phyloP scores from a whole-genome alignment of 495 filamentous ascomycete species.

The Talaromyces trachyspermus region DNA sequence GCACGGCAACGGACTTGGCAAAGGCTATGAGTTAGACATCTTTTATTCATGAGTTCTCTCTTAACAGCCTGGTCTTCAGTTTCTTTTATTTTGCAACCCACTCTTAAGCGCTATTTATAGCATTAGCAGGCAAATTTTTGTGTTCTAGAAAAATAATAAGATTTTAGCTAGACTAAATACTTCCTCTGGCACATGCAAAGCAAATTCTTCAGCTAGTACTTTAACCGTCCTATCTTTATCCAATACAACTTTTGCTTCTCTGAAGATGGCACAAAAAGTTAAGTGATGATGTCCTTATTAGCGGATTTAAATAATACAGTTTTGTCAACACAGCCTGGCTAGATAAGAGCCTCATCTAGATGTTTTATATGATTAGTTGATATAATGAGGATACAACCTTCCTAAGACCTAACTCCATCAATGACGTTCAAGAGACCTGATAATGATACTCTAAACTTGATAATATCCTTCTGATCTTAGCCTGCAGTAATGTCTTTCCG shows the following conservation, averaged over 20 bases:
- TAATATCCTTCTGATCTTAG: neutral
- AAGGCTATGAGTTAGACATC: neutral
- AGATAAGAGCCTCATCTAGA: constrained; percentile 67
- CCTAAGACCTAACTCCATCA: constrained; percentile 73
- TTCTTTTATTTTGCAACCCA: neutral
- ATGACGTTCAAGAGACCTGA: constrained; percentile 78
- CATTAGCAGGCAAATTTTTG: constrained; percentile 10
- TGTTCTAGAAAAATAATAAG: constrained; percentile 14
- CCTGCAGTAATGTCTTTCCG: neutral
- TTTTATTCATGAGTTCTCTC: neutral
- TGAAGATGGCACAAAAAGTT: constrained; percentile 13
- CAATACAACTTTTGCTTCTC: constrained; percentile 8
- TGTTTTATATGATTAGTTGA: constrained; percentile 72
- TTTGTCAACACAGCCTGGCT: constrained; percentile 39
- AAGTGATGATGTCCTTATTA: constrained; percentile 11
- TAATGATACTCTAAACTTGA: neutral
- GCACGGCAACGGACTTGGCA: neutral
- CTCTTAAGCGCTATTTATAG: constrained; percentile 8
- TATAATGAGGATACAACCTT: constrained; percentile 76
- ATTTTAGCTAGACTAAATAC: constrained; percentile 16
- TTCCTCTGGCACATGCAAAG: constrained; percentile 12
- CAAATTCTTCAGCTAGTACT: constrained; percentile 10
- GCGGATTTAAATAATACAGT: constrained; percentile 24
- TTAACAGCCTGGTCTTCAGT: neutral
- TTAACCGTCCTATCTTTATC: constrained; percentile 7